Evolutionary conservation across 2,329 filamentous ascomycete species (phyloP).

Genomic region (Claviceps maximensis): DNA sequence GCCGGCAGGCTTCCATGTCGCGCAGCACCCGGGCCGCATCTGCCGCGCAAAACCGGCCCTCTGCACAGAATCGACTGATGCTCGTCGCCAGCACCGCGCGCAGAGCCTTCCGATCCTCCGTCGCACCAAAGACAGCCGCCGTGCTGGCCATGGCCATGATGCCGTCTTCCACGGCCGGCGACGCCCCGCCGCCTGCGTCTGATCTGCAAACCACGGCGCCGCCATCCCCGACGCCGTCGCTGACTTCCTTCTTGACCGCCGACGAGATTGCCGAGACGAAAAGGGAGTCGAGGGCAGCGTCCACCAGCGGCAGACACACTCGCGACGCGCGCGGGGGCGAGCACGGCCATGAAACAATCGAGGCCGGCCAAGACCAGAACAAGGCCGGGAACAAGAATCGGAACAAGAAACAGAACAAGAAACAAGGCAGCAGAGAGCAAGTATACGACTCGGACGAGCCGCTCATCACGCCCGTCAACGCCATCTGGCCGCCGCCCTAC

Average conservation of each 20-base stretch:
- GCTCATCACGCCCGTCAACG: neutral
- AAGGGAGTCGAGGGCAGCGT: neutral
- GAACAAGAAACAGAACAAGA: neutral
- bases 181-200: too few species aligned
- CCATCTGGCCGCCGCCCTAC: conserved; percentile 52
- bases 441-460: neutral
- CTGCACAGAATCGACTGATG: conserved; percentile 1
- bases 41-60: too few species aligned
- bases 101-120: conserved; percentile 7
- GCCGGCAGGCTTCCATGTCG: too few species aligned
- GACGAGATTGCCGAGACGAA: conserved; percentile 1
- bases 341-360: neutral
- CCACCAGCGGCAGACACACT: neutral
- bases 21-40: too few species aligned
- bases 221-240: neutral
- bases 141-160: conserved; percentile 7
- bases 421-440: neutral
- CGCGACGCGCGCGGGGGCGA: neutral
- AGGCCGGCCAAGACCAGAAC: neutral
- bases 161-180: neutral
- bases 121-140: neutral
- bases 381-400: neutral
- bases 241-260: neutral
- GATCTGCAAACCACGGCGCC: too few species aligned
- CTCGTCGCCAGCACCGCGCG: conserved; percentile 6